A percentile compares a stretch with the other conserved stretches of the same genome.
Conservation (phyloP, 2,329 filamentous ascomycete species). For the Colletotrichum lindemuthianum region DNA sequence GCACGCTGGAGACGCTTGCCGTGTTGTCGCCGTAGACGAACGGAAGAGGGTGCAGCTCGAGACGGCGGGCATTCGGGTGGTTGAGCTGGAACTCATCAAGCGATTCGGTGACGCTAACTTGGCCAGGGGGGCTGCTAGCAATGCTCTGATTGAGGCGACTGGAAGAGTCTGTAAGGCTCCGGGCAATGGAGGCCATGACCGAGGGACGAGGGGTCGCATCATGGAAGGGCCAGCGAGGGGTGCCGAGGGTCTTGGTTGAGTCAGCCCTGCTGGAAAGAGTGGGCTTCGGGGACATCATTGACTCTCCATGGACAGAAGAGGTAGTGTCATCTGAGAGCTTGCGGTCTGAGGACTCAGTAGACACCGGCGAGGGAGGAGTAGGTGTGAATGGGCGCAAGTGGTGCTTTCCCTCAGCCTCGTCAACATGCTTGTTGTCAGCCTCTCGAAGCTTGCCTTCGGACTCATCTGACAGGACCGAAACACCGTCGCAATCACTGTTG, state of each 20-base stretch:
- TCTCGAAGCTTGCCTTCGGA: too few species aligned
- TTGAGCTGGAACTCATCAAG: constrained; percentile 31
- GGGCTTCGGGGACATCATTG: constrained; percentile 17
- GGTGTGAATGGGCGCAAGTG: constrained; percentile 1
- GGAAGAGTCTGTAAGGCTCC: constrained; percentile 7
- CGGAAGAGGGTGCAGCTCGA: constrained; percentile 15
- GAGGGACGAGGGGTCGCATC: constrained; percentile 24
- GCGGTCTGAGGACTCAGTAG: constrained; percentile 13
- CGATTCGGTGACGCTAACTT: constrained; percentile 27
- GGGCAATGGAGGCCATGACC: constrained; percentile 23
- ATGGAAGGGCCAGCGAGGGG: constrained; percentile 32
- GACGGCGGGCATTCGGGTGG: constrained; percentile 21
- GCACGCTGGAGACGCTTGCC: constrained; percentile 7
- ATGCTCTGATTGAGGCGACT: background rate
- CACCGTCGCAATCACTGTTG: background rate
- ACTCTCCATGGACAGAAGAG: constrained; percentile 17
- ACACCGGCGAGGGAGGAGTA: constrained; percentile 19
- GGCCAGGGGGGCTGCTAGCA: background rate
- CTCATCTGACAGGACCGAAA: background rate
- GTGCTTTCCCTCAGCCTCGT: background rate
- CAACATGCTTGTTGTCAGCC: too few species aligned
- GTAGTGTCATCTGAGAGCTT: constrained; percentile 20
- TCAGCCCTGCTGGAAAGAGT: background rate
- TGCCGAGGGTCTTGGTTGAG: background rate
- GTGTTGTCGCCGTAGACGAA: background rate